Conservation (phyloP, 2,329 filamentous ascomycete species). For the Cercospora zeina region DNA sequence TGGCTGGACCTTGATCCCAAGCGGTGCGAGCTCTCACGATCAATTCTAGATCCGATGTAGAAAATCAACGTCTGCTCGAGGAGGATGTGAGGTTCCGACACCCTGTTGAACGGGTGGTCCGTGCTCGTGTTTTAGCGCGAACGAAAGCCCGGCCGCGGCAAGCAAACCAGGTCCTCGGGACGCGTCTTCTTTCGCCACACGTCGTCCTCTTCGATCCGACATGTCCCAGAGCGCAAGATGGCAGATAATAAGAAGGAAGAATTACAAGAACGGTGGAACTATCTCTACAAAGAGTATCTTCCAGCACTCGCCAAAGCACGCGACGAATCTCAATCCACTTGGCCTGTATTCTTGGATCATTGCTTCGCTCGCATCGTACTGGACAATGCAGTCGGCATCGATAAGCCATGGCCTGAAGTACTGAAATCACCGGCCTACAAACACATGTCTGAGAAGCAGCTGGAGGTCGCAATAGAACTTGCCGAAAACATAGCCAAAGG, state of each 20-base stretch:
- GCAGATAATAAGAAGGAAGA: constrained; percentile 18
- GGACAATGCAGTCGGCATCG: constrained; percentile 45
- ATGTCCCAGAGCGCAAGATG: neutral
- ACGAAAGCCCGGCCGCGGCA: neutral
- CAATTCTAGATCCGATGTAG: neutral
- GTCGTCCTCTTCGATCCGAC: neutral
- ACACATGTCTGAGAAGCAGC: constrained; percentile 46
- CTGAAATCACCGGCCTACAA: constrained; percentile 47
- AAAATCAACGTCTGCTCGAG: neutral
- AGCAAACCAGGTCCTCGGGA: neutral
- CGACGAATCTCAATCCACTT: constrained; percentile 41
- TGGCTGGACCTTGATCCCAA: no score
- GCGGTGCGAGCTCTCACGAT: neutral
- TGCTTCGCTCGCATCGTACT: constrained; percentile 51
- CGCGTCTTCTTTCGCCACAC: neutral
- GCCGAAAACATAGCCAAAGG: constrained; percentile 44
- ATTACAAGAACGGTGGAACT: constrained; percentile 33
- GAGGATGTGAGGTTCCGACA: constrained; percentile 1
- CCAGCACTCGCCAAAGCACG: constrained; percentile 36
- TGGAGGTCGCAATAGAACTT: constrained; percentile 43
- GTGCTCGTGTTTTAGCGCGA: constrained; percentile 5
- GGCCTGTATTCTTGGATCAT: constrained; percentile 49
- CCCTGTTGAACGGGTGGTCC: constrained; percentile 1
- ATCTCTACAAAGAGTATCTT: constrained; percentile 35
- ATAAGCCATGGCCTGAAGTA: constrained; percentile 47